Conservation (phyloP, 192 early-diverging fungal genomes). For the Ambispora gerdemannii region DNA sequence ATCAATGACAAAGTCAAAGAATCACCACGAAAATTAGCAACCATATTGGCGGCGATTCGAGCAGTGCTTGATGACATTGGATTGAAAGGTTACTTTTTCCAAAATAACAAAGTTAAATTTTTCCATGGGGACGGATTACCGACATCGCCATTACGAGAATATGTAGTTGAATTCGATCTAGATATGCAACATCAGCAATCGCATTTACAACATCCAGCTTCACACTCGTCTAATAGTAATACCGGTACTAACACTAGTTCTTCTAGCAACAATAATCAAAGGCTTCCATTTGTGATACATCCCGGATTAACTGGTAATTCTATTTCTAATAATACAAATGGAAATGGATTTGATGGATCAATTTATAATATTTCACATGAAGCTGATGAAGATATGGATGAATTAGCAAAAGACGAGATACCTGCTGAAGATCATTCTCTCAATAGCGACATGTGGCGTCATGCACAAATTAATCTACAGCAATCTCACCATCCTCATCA, state of each 20-base stretch:
- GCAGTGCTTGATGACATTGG: constrained; percentile 23
- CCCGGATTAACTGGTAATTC: background rate
- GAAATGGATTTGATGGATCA: too few relatives aligned
- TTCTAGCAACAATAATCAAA: background rate
- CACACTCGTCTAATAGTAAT: background rate
- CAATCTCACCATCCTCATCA: background rate
- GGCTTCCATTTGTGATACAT: background rate
- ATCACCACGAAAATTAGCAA: constrained; percentile 25
- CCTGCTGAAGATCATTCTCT: background rate
- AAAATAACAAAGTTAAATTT: constrained; percentile 25
- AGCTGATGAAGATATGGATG: constrained; percentile 26
- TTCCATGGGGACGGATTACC: constrained; percentile 1
- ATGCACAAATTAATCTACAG: background rate
- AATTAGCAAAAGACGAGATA: constrained; percentile 29
- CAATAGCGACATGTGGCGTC: constrained; percentile 4
- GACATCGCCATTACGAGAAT: constrained; percentile 1
- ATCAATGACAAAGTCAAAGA: constrained; percentile 23
- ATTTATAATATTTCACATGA: background rate
- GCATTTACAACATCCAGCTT: background rate
- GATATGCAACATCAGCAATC: background rate
- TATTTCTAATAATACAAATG: background rate
- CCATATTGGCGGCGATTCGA: constrained; percentile 8
- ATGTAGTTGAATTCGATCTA: constrained; percentile 21
- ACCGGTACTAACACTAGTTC: background rate
- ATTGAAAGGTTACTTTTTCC: constrained; percentile 12